Conservation (phyloP, 352 stramenopile genomes). For the Blastocystis sp. region DNA sequence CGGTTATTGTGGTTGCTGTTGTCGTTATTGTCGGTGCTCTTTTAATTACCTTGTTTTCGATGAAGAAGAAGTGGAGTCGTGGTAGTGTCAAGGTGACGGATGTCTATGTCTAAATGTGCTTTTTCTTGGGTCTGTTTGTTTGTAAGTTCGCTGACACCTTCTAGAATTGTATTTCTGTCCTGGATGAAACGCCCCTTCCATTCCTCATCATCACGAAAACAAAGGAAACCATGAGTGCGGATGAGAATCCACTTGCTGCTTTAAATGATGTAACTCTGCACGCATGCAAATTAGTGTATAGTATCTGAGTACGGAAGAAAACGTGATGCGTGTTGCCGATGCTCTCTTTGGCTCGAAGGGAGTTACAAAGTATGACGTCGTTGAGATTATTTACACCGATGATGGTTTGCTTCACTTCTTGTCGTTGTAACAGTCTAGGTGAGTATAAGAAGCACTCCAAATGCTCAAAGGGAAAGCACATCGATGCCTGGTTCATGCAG, state of each 20-base stretch:
- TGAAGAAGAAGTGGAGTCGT: not conserved
- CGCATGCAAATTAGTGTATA: slow-evolving; percentile 2
- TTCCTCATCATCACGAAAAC: not conserved
- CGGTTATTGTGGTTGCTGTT: not conserved
- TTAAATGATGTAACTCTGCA: slow-evolving; percentile 18
- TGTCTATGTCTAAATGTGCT: slow-evolving; percentile 6
- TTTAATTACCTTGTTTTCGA: not conserved
- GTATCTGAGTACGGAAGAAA: slow-evolving; percentile 41
- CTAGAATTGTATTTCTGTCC: not conserved
- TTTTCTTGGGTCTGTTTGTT: not conserved
- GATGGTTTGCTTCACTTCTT: not conserved
- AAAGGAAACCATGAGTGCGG: not conserved
- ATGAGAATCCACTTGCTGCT: not conserved
- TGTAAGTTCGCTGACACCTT: not conserved
- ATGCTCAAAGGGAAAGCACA: slow-evolving; percentile 54
- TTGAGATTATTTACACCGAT: slow-evolving; percentile 12
- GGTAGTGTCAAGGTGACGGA: slow-evolving; percentile 7
- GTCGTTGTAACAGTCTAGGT: not conserved
- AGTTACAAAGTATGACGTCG: slow-evolving; percentile 55
- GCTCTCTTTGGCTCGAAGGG: slow-evolving; percentile 45
- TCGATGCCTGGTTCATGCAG: slow-evolving; percentile 49
- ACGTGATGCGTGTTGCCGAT: slow-evolving; percentile 56
- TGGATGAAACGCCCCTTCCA: slow-evolving; percentile 57
- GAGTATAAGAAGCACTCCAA: slow-evolving; percentile 64
- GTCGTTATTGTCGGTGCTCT: not conserved